A percentile compares a stretch with the other conserved stretches of the same genome.
Evolutionary conservation across 1,139 yeast genomes (phyloP).

Genomic region (Blastobotrys illinoisensis): DNA sequence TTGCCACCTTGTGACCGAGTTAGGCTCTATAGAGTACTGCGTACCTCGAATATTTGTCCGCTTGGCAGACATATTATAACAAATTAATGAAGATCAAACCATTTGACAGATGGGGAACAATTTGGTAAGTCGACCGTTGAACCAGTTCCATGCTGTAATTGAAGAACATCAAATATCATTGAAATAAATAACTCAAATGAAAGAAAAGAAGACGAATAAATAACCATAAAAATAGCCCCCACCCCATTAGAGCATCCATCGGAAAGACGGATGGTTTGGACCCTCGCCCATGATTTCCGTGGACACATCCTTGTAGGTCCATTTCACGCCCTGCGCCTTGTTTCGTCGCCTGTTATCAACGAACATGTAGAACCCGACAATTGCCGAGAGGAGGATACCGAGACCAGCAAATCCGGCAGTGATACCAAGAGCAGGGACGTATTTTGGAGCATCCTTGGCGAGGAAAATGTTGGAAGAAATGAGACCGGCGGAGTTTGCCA

Average conservation of each 20-base stretch:
- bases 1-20: too few species aligned
- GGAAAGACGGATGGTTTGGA: constrained; percentile 41
- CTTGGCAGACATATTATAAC: too few species aligned
- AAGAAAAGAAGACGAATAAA: not conserved
- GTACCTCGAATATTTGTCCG: too few species aligned
- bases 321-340: constrained; percentile 38
- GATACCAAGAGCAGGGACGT: constrained; percentile 46
- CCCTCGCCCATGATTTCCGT: constrained; percentile 43
- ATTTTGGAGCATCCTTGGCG: constrained; percentile 48
- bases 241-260: constrained; percentile 46
- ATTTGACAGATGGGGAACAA: too few species aligned
- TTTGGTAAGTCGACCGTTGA: too few species aligned
- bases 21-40: too few species aligned
- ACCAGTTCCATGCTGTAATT: not conserved
- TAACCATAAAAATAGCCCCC: constrained; percentile 3
- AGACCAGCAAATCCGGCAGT: constrained; percentile 43
- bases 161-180: not conserved
- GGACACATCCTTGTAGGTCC: constrained; percentile 42
- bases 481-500: constrained; percentile 56
- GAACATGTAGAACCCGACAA: constrained; percentile 31
- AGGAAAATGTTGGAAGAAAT: constrained; percentile 51
- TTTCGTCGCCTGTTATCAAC: constrained; percentile 42
- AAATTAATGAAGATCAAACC: too few species aligned
- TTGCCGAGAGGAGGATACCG: constrained; percentile 31
- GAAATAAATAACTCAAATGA: too few species aligned